phyloP scores from a whole-genome alignment of 2,329 filamentous ascomycete species.

The Scedosporium dehoogii region DNA sequence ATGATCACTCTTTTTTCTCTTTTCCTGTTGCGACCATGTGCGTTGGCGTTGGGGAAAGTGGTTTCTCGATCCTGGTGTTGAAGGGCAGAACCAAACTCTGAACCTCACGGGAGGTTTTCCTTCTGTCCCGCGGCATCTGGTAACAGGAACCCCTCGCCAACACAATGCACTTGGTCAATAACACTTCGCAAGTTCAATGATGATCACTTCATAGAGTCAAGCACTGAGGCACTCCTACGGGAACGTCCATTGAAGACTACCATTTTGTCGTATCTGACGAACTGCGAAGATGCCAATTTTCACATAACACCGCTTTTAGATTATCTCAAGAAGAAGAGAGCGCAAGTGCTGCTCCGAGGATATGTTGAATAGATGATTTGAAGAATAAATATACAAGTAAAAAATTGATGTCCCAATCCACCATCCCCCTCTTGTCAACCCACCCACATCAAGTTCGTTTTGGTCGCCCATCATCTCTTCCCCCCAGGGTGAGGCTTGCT shows the following conservation, averaged over 20 bases:
- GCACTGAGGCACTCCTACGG: constrained; percentile 59
- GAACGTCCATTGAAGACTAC: constrained; percentile 5
- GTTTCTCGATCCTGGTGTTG: constrained; percentile 5
- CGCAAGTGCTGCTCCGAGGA: not conserved
- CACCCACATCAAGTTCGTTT: too few relatives aligned
- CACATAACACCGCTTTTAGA: too few relatives aligned
- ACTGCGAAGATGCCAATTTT: constrained; percentile 5
- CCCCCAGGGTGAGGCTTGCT: too few relatives aligned
- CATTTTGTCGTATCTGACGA: constrained; percentile 8
- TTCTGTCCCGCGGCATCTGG: not conserved
- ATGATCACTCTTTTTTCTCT: constrained; percentile 12
- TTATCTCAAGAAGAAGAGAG: not conserved
- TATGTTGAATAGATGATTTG: not conserved
- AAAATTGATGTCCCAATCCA: not conserved
- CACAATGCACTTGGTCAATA: constrained; percentile 14
- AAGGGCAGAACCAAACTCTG: constrained; percentile 21
- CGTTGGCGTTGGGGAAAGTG: not conserved
- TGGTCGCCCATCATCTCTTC: too few relatives aligned
- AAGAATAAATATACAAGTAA: not conserved
- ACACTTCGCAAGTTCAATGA: constrained; percentile 58
- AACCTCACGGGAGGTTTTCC: constrained; percentile 31
- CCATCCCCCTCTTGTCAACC: not conserved
- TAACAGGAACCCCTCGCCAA: constrained; percentile 5
- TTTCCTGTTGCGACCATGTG: constrained; percentile 12
- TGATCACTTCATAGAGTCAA: constrained; percentile 98